Conservation (phyloP, 2,329 filamentous ascomycete genomes). For the Ascosphaera acerosa region DNA sequence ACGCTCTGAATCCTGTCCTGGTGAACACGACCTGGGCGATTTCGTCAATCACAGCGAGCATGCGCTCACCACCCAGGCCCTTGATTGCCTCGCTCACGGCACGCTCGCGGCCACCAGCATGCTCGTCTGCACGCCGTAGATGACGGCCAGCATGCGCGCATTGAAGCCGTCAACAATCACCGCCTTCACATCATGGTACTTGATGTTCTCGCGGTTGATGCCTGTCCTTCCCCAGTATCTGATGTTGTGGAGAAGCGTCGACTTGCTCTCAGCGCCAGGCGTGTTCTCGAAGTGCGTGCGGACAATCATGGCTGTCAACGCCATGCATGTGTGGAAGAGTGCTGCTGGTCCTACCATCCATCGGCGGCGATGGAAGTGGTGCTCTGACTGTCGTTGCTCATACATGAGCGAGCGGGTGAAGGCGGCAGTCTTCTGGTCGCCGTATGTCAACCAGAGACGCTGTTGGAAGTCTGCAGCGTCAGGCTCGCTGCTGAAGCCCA, state of each 20-base stretch:
- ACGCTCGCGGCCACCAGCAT: too few species aligned
- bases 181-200: not conserved
- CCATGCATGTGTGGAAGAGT: not conserved
- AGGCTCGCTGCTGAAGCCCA: not conserved
- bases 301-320: not conserved
- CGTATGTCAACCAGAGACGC: not conserved
- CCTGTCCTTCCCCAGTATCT: not conserved
- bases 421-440: constrained; percentile 1
- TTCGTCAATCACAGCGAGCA: too few species aligned
- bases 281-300: not conserved
- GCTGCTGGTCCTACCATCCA: not conserved
- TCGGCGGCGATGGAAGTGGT: not conserved
- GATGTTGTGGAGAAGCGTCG: not conserved
- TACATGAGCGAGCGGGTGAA: constrained; percentile 1
- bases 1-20: too few species aligned
- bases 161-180: not conserved
- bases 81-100: too few species aligned
- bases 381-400: not conserved
- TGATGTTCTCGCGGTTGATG: not conserved
- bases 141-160: not conserved
- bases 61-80: too few species aligned
- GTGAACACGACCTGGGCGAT: too few species aligned
- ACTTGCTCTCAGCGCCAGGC: not conserved
- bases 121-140: not conserved
- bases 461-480: not conserved